Conservation (phyloP, 192 early-diverging fungal genomes). For the Lobosporangium transversale region DNA sequence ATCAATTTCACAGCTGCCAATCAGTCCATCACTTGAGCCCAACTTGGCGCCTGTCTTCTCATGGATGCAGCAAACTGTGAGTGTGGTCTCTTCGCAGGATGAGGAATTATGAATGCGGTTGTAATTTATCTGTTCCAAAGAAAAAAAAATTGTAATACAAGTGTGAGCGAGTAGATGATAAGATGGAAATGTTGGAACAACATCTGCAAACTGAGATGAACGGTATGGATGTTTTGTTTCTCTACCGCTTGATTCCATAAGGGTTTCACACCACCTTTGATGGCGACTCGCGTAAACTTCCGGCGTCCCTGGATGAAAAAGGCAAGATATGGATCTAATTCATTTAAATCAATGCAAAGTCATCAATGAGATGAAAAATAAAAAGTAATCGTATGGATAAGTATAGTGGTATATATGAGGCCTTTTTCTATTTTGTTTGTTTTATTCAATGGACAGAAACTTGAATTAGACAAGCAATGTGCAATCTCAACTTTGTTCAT, state of each 20-base stretch:
- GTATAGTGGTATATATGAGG: too few relatives aligned
- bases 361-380: not conserved
- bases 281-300: constrained; percentile 42
- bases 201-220: not conserved
- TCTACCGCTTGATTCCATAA: constrained; percentile 46
- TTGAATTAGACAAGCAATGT: too few relatives aligned
- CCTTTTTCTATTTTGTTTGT: too few relatives aligned
- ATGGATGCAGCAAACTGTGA: constrained; percentile 27
- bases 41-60: constrained; percentile 41
- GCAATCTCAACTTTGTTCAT: not conserved
- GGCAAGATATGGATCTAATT: constrained; percentile 43
- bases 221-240: not conserved
- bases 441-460: too few relatives aligned
- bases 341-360: not conserved
- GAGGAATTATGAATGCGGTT: constrained; percentile 13
- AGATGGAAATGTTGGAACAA: not conserved
- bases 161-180: not conserved
- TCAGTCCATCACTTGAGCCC: constrained; percentile 37
- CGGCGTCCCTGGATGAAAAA: constrained; percentile 32
- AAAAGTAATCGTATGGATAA: not conserved
- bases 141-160: not conserved
- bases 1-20: constrained; percentile 45
- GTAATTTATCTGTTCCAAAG: constrained; percentile 30
- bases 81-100: constrained; percentile 20
- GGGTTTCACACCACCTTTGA: constrained; percentile 45